phyloP scores from a whole-genome alignment of 768 basidiomycete genomes.

The Austroboletus eburneus region DNA sequence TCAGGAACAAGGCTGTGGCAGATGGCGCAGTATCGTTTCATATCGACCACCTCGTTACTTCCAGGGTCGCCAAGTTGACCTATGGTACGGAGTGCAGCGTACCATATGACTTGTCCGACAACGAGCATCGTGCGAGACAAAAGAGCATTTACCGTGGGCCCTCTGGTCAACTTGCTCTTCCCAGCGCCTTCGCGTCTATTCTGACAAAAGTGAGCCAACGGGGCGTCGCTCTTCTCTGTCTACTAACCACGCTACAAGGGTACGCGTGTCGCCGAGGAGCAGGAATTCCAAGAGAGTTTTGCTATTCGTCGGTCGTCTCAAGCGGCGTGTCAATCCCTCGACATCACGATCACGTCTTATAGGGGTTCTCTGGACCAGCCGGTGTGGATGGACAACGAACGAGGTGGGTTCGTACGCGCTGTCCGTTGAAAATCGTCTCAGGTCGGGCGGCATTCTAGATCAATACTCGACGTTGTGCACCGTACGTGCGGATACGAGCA shows the following conservation, averaged over 20 bases:
- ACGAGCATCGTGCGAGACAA: slow-evolving; percentile 39
- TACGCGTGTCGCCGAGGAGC: slow-evolving; percentile 41
- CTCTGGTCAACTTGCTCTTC: slow-evolving; percentile 37
- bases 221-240: too few species aligned
- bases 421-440: background rate
- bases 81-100: slow-evolving; percentile 43
- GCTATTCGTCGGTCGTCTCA: slow-evolving; percentile 28
- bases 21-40: slow-evolving; percentile 44
- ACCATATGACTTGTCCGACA: slow-evolving; percentile 31
- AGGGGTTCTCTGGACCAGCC: slow-evolving; percentile 26
- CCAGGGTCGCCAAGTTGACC: slow-evolving; percentile 44
- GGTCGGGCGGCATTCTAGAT: slow-evolving; percentile 15
- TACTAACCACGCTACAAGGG: too few species aligned
- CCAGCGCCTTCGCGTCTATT: slow-evolving; percentile 41
- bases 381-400: slow-evolving; percentile 33
- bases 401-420: slow-evolving; percentile 16
- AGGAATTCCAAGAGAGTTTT: slow-evolving; percentile 41
- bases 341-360: slow-evolving; percentile 29
- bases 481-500: slow-evolving; percentile 31
- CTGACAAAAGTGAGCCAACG: slow-evolving; percentile 34
- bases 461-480: slow-evolving; percentile 35
- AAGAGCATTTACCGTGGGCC: slow-evolving; percentile 31
- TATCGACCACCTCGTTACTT: slow-evolving; percentile 46
- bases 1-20: slow-evolving; percentile 48
- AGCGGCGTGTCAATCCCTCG: slow-evolving; percentile 17